These are phyloP conservation scores for Aspergillus haitiensis DNA, from an alignment of 495 filamentous ascomycete genomes.

Conservation along the genomic window DNA sequence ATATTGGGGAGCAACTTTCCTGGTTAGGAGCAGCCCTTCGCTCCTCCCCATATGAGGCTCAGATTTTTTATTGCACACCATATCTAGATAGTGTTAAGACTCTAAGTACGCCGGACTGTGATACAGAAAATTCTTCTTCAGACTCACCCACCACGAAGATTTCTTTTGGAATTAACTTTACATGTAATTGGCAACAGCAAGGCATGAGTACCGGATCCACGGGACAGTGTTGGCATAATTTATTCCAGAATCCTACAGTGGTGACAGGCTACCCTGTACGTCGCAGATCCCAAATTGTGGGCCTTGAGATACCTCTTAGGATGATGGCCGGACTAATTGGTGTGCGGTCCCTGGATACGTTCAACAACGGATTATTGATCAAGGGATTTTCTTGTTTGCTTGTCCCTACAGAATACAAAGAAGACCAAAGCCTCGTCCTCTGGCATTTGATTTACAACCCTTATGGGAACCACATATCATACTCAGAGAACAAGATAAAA, in stretches of 20 bases:
- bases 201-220: neutral
- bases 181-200: too few species aligned
- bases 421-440: neutral
- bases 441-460: conserved; percentile 22
- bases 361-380: conserved; percentile 7
- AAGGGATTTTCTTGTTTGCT: conserved; percentile 23
- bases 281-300: neutral
- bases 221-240: conserved; percentile 20
- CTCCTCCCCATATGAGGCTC: conserved; percentile 12
- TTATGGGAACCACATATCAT: conserved; percentile 19
- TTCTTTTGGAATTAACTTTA: neutral
- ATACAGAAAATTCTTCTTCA: neutral
- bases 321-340: conserved; percentile 22
- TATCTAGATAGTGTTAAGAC: neutral
- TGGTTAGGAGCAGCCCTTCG: conserved; percentile 26
- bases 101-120: neutral
- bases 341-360: conserved; percentile 1
- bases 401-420: conserved; percentile 4
- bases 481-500: neutral
- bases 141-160: neutral
- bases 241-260: conserved; percentile 23
- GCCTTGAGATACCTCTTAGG: conserved; percentile 20
- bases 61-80: neutral
- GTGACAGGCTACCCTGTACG: conserved; percentile 23
- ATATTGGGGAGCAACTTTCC: conserved; percentile 25